Base-by-base conservation (phyloP, 1,284 basidiomycete genomes). In the Cutaneotrichosporon curvatum region DNA sequence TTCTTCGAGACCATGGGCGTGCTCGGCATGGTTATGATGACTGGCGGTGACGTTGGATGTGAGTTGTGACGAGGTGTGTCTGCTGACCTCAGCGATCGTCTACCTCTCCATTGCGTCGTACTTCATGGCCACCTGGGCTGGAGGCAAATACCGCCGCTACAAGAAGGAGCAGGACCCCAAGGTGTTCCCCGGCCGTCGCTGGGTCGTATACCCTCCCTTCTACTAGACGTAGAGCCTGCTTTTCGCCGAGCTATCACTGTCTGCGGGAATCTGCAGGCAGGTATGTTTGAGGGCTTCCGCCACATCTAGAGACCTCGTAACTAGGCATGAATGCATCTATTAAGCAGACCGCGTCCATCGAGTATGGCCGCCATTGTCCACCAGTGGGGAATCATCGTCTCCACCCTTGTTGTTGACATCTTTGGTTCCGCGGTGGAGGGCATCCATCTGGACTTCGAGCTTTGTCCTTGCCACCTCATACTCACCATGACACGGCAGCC, bases 161-260 rank as follows among this genome's bases (percentile, higher is more conserved):
- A 89, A 83, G 76, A 88, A 84, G 66, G 92, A 97, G 71, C 96
- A 96, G 62, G 87, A 88, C 32, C 82, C 81, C 58, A 80, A 84
- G 54, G 59, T 63, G 19, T 70, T 66, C 58, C 67, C 67, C 8
- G 67, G 66, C 23, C 63, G 56, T 43, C 57, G 67, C 49, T 70
- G 66, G 61, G 53, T 68, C 43, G 43, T 45, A 15, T 45, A 45
- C 43, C 43, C 43, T 3, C 43, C 43, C 21, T 45, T 45, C 43
- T 38, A 39, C 21, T 45, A 39, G 21, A 20, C 28, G 30, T 19
- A 12, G 25, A n/a, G n/a, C n/a, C n/a, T n/a, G n/a, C n/a, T n/a
- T n/a, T n/a, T n/a, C n/a, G n/a, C 31, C 3, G 31, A 32, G 31
- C n/a, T 32, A n/a, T 7, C 31, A 7, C 31, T 12, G 7, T 3